Evolutionary conservation across 2,329 filamentous ascomycete genomes (phyloP), one percentile per base, ranked within the genome.

Genomic region (Aspergillus terreus): DNA sequence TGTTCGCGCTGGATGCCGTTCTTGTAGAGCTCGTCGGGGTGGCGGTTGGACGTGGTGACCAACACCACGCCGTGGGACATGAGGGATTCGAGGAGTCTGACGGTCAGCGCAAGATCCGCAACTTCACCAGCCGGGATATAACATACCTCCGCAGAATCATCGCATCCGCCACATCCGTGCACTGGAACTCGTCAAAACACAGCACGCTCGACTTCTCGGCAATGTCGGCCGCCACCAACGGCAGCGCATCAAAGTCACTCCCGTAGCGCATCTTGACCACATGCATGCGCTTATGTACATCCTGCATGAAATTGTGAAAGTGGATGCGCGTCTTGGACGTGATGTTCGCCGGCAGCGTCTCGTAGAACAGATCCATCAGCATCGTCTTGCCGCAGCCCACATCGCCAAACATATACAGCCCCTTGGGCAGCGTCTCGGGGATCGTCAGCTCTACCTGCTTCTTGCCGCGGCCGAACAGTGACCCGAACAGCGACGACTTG

Each of bases 291-390:
- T 87, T 90, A 75, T 99, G 94, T 45, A 97, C 87, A 70, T 95
- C 89, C 71, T 97, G 94, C 94, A 99, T 99, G 77, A 99, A 99
- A 71, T 96, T 96, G 77, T 97, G 91, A 73, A 99, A 99, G 76
- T 99, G 94, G 65, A 99, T 96, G 44, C 94, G 82, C 44, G 87
- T 95, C 76, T 96, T 96, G 30, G 84, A 83, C 51, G 79, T 81
- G 58, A 97, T 91, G 53, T 87, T 86, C 14, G 77, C 70, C 0
- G 94, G 94, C 19, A 97, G 77, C 0, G 92, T 96, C 58, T 97
- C 92, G 75, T 92, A 96, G 71, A 97, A 96, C 46, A 99, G 78
- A 68, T 99, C 92, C 94, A 99, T 99, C 67, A 99, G 79, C 94
- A 99, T 99, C 2, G 94, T 99, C 79, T 99, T 99, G 56, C 94